Conservation (phyloP, 495 filamentous ascomycete genomes). For the Penicillium arizonense region DNA sequence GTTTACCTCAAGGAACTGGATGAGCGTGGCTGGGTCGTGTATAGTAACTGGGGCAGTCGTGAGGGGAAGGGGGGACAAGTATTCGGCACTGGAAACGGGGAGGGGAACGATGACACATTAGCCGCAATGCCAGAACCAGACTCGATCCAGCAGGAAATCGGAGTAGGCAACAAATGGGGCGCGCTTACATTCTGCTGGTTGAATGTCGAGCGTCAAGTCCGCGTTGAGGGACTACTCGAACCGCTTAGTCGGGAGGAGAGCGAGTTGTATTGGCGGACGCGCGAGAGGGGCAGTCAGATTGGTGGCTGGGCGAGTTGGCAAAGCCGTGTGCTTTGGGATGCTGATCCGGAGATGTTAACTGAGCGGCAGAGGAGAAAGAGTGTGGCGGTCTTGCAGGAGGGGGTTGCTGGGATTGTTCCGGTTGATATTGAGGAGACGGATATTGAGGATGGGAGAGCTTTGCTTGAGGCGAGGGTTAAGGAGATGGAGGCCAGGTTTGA, state of each 20-base stretch:
- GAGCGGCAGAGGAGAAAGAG: slow-evolving; percentile 31
- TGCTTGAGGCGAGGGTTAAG: slow-evolving; percentile 66
- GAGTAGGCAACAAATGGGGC: slow-evolving; percentile 41
- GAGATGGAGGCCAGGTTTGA: slow-evolving; percentile 73
- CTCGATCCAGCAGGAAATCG: slow-evolving; percentile 8
- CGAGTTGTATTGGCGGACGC: slow-evolving; percentile 83
- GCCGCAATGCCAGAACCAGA: slow-evolving; percentile 30
- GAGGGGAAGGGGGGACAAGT: slow-evolving; percentile 47
- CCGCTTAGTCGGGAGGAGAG: slow-evolving; percentile 70
- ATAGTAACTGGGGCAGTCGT: slow-evolving; percentile 81
- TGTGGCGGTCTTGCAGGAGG: slow-evolving; percentile 34
- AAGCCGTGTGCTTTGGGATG: slow-evolving; percentile 64
- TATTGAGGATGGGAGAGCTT: slow-evolving; percentile 59
- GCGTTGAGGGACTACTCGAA: slow-evolving; percentile 74
- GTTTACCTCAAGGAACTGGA: slow-evolving; percentile 86
- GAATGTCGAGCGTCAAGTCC: slow-evolving; percentile 78
- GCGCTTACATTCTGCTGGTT: slow-evolving; percentile 53
- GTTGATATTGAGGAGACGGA: slow-evolving; percentile 61
- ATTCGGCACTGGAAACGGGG: slow-evolving; percentile 21
- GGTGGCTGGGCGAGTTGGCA: slow-evolving; percentile 94
- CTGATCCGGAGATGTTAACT: slow-evolving; percentile 25
- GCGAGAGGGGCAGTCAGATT: slow-evolving; percentile 74
- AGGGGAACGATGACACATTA: not conserved
- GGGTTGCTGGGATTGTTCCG: slow-evolving; percentile 31
- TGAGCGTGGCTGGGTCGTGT: slow-evolving; percentile 79